A percentile compares a stretch with the other conserved stretches of the same genome.
Evolutionary conservation across 2,329 filamentous ascomycete species (phyloP).

Genomic region (Fusarium sp.): DNA sequence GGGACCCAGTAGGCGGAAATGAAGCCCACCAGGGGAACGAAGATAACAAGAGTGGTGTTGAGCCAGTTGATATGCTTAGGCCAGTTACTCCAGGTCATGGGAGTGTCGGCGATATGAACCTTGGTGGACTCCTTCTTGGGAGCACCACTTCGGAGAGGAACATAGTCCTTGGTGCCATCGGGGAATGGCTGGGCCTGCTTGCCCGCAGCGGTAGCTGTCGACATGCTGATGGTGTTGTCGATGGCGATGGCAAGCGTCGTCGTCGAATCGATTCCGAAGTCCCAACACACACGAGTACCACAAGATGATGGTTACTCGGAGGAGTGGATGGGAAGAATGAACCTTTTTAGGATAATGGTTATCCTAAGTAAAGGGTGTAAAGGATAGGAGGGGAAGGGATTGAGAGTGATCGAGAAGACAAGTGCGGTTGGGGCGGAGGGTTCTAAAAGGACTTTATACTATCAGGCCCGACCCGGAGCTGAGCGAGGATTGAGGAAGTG

Average conservation of each 20-base stretch:
- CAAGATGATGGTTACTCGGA: constrained; percentile 31
- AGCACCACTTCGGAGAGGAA: constrained; percentile 55
- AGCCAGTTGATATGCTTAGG: constrained; percentile 95
- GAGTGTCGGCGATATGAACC: constrained; percentile 82
- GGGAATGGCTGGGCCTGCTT: constrained; percentile 54
- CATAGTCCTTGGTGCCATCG: constrained; percentile 67
- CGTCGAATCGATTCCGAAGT: constrained; percentile 8
- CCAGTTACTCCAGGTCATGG: constrained; percentile 85
- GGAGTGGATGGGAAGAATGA: constrained; percentile 22
- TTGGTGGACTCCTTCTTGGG: constrained; percentile 47
- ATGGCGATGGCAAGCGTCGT: constrained; percentile 30
- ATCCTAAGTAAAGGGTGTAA: constrained; percentile 34
- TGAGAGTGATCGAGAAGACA: constrained; percentile 28
- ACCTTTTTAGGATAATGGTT: constrained; percentile 30
- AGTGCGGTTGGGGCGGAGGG: constrained; percentile 41
- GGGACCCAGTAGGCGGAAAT: constrained; percentile 83
- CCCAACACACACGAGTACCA: constrained; percentile 40
- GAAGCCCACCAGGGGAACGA: constrained; percentile 79
- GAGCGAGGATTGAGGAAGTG: constrained; percentile 35
- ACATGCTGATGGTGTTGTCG: constrained; percentile 43
- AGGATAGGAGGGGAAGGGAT: constrained; percentile 15
- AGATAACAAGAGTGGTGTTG: constrained; percentile 83
- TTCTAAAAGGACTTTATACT: constrained; percentile 46
- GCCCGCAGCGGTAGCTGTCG: constrained; percentile 55
- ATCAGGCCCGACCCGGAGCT: constrained; percentile 41